These are phyloP conservation scores for Geotrichum carabidarum DNA, from an alignment of 1,139 yeast genomes.

Conservation along the genomic window DNA sequence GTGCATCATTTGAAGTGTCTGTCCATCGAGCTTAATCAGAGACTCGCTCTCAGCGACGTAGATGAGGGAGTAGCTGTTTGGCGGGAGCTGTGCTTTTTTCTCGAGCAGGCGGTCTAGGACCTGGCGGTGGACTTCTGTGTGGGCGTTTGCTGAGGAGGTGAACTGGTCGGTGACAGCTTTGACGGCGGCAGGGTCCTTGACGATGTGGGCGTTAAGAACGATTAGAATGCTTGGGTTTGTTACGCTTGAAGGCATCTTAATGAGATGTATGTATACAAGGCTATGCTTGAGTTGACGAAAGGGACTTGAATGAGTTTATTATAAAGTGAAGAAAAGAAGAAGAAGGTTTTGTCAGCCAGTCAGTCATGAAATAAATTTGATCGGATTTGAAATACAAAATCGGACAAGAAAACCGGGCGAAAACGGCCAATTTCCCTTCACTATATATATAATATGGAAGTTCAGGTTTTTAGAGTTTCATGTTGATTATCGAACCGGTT, in stretches of 20 bases:
- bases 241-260: neutral
- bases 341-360: too few species aligned
- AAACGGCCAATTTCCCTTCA: too few species aligned
- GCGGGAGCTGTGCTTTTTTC: conserved; percentile 48
- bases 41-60: conserved; percentile 53
- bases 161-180: conserved; percentile 14
- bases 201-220: conserved; percentile 13
- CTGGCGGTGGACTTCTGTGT: conserved; percentile 44
- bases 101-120: conserved; percentile 66
- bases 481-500: too few species aligned
- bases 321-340: too few species aligned
- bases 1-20: conserved; percentile 43
- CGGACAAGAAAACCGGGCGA: too few species aligned
- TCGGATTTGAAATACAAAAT: too few species aligned
- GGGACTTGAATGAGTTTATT: too few species aligned
- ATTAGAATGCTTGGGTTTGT: conserved; percentile 3
- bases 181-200: conserved; percentile 15
- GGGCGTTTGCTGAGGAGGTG: neutral
- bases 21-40: conserved; percentile 41
- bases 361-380: too few species aligned
- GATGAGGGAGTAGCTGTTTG: conserved; percentile 46
- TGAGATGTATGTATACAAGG: too few species aligned
- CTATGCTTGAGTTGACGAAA: too few species aligned
- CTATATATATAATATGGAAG: too few species aligned
- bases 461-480: too few species aligned